A percentile compares a stretch with the other conserved stretches of the same genome.
phyloP scores from a whole-genome alignment of 441 rosid species.

The Adansonia gregorii region DNA sequence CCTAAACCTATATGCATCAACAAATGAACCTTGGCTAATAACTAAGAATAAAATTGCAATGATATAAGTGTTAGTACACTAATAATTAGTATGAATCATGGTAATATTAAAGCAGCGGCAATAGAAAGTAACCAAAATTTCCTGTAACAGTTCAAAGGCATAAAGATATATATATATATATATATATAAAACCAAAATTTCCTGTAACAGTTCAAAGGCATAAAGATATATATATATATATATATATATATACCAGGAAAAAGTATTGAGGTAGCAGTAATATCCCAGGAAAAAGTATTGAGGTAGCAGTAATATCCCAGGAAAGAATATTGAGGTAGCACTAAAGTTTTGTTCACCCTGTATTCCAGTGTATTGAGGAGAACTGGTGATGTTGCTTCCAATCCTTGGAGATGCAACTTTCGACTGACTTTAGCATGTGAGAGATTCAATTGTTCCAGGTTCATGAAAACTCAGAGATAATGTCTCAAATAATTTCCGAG shows the following conservation, averaged over 20 bases:
- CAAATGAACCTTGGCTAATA: not conserved
- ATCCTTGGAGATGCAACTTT: not conserved
- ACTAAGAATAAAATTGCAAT: not conserved
- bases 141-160: not conserved
- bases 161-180: not conserved
- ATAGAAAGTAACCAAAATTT: not conserved
- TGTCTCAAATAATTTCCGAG: not conserved
- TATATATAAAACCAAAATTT: not conserved
- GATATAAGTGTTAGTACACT: not conserved
- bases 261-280: too few relatives aligned
- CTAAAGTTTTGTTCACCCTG: not conserved
- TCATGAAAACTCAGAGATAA: not conserved
- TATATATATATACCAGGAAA: too few relatives aligned
- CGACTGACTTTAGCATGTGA: not conserved
- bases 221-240: not conserved
- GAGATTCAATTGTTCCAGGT: not conserved
- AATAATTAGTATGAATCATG: not conserved
- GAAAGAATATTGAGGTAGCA: not conserved
- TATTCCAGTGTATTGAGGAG: constrained; percentile 13
- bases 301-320: not conserved
- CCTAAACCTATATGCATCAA: not conserved
- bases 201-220: not conserved
- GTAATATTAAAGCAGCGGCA: not conserved
- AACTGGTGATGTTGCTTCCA: constrained; percentile 6
- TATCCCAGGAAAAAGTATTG: too few relatives aligned